Evolutionary conservation across 805 yeast species (phyloP), one percentile per base, ranked within the genome.

Genomic region (Limtongia smithiae): DNA sequence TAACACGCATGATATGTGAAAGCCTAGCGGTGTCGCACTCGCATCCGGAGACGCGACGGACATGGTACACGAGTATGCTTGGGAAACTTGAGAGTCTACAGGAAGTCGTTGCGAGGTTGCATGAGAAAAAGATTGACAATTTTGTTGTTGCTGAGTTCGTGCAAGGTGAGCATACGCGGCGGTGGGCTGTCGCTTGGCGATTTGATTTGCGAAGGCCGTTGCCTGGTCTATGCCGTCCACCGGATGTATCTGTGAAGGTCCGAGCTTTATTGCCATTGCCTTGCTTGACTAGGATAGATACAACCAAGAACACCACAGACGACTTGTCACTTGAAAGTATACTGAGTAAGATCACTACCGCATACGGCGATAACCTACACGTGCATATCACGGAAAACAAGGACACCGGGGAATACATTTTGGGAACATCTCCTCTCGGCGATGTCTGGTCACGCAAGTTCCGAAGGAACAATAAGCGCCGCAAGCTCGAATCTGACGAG

Each of bases 1-100:
- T 74, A 4, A 24, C 39, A 1, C 57, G 60, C 14, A 62, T 75
- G 67, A 60, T 76, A 9, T 36, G 47, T 3, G 67, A 72, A 44
- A 68, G 73, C 44, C 11, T 55, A 2, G 27, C 46, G 3, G n/a
- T 48, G 12, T 17, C 44, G 6, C 22, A 15, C 3, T 12, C 12
- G 20, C 21, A 14, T 14, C 31, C 37, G 12, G 42, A 17, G 17
- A 27, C 45, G 9, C 22, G 24, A 11, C 25, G 18, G 21, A 51
- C 40, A 3, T 73, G 77, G 77, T 73, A 61, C 53, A 66, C 76
- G n/a, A 65, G 75, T 5, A 51, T 72, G 65, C 48, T 71, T 7
- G 73, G 73, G 2, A 60, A 66, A 35, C 50, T 47, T 8, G 43
- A 44, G 6, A 54, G 50, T 11, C 27, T 52, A 25, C 37, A 32